These are phyloP conservation scores for Citrus inodora DNA, from an alignment of 345 rosid genomes.

Conservation along the genomic window DNA sequence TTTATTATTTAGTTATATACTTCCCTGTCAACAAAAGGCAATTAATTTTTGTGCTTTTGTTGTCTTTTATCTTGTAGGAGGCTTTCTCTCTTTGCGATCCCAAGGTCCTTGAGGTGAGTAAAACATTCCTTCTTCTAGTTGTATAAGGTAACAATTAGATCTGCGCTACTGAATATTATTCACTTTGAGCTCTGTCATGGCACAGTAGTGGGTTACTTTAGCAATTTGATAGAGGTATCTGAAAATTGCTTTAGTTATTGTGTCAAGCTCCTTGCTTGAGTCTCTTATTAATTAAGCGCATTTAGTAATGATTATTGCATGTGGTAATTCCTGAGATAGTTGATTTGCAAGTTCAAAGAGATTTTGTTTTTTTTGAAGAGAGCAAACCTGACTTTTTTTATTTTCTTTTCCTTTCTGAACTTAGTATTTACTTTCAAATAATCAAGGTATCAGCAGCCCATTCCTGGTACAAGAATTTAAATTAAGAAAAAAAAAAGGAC, in stretches of 20 bases:
- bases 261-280: not conserved
- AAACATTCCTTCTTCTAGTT: constrained; percentile 10
- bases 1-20: not conserved
- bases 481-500: not conserved
- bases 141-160: constrained; percentile 2
- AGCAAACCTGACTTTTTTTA: not conserved
- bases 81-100: constrained; percentile 86
- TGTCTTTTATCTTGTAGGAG: constrained; percentile 46
- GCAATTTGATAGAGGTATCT: not conserved
- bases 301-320: not conserved
- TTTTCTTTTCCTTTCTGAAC: not conserved
- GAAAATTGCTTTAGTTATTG: not conserved
- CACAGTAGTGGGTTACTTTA: not conserved
- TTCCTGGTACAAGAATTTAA: not conserved
- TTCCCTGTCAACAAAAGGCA: not conserved
- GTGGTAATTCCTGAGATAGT: not conserved
- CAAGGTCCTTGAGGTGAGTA: constrained; percentile 67
- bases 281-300: not conserved
- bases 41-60: constrained; percentile 5
- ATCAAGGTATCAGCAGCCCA: not conserved
- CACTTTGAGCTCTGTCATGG: not conserved
- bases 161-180: not conserved
- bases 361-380: not conserved
- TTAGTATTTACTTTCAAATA: not conserved
- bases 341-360: not conserved